These are phyloP conservation scores for Eimeria acervulina DNA, from an alignment of 169 alveolate species.

Conservation along the genomic window DNA sequence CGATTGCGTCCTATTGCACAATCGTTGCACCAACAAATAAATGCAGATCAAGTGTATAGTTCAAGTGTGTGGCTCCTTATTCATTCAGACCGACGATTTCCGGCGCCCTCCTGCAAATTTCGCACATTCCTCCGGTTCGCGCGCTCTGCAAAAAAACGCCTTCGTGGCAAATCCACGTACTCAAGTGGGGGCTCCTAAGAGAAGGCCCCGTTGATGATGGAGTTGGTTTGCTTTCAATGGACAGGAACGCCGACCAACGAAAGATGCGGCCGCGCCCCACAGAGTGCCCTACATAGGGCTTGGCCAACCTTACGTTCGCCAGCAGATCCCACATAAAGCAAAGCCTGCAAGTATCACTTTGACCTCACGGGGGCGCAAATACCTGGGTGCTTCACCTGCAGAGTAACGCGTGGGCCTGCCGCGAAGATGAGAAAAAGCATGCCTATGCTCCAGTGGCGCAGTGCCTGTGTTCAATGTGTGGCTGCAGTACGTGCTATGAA, in stretches of 20 bases:
- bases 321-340: not conserved
- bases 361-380: not conserved
- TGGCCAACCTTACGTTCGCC: not conserved
- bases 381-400: not conserved
- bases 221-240: not conserved
- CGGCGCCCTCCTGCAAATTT: not conserved
- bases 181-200: constrained; percentile 39
- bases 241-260: not conserved
- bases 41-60: not conserved
- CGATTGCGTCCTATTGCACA: not conserved
- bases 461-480: not conserved
- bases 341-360: not conserved
- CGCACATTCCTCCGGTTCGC: not conserved
- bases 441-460: not conserved
- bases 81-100: constrained; percentile 9
- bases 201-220: constrained; percentile 10
- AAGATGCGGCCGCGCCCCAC: not conserved
- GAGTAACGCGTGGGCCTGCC: not conserved
- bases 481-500: not conserved
- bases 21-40: not conserved
- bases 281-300: not conserved
- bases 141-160: constrained; percentile 36
- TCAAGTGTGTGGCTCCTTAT: constrained; percentile 15
- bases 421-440: not conserved
- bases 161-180: constrained; percentile 71